Base-by-base conservation (phyloP, 768 basidiomycete species). In the Naganishia randhawae region DNA sequence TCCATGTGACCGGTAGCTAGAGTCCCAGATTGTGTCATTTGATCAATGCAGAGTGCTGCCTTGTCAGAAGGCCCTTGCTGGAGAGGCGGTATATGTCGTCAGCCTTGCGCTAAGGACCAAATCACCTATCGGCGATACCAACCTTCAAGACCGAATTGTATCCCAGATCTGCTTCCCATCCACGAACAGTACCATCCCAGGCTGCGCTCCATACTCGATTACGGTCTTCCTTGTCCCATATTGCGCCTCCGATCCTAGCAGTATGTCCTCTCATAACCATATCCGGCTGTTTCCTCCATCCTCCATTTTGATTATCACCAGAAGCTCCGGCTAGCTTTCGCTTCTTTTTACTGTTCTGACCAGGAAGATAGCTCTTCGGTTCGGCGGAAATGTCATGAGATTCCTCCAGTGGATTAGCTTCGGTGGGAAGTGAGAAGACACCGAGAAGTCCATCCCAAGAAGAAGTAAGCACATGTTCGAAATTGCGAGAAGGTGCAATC, bases 391-490 rank as follows among this genome's bases (percentile, higher is more conserved):
- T 83, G 71, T 94, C 88, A 73, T 93, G 89, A 0, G 91, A 88
- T 37, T 89, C 82, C 0, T 76, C 37, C 2, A 70, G 25, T 10
- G 73, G 3, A 86, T 87, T 69, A 88, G 86, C 88, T 88, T 45
- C 33, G 4, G 67, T 65, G 0, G 77, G 77, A 1, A 81, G 52
- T 9, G 68, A 41, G 67, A 79, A 98, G 5, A 93, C 73, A 2
- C 92, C 91, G 66, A 98, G 84, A 17, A 92, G 83, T 10, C 85
- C 84, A 74, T 99, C 94, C 92, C 92, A 94, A 0, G 89, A 89
- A 0, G 89, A 84, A 0, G 92, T 92, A 37, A 98, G 82, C 19
- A 98, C 81, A 68, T 87, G 85, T 2, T 84, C 82, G 1, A 89
- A 87, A 10, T 83, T 73, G 9, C 77, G 39, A 66, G 86, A 85